These are phyloP conservation scores for Lactarius hengduanensis DNA, from an alignment of 768 basidiomycete species.

Conservation along the genomic window DNA sequence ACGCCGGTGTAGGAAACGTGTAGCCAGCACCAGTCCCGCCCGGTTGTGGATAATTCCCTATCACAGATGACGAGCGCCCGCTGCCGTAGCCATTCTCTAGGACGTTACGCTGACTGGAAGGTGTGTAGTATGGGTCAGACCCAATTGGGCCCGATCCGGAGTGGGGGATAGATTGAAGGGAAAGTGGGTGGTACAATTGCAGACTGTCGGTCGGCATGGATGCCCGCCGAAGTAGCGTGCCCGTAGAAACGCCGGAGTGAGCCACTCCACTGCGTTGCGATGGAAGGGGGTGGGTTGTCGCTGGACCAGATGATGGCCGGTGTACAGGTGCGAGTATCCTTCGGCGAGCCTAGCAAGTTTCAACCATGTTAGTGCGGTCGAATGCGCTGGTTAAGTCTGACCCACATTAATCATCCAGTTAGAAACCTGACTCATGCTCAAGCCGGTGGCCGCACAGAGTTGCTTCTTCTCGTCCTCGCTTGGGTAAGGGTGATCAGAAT, in stretches of 20 bases:
- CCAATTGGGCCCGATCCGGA: slow-evolving; percentile 24
- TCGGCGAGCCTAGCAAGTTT: slow-evolving; percentile 59
- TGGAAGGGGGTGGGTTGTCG: slow-evolving; percentile 72
- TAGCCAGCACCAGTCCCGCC: slow-evolving; percentile 22
- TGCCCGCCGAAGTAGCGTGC: slow-evolving; percentile 47
- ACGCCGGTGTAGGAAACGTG: slow-evolving; percentile 27
- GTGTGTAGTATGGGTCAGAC: slow-evolving; percentile 26
- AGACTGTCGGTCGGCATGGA: slow-evolving; percentile 70
- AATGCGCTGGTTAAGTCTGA: slow-evolving; percentile 22
- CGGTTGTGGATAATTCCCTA: slow-evolving; percentile 20
- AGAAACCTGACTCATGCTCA: slow-evolving; percentile 87
- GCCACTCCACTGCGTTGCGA: slow-evolving; percentile 30
- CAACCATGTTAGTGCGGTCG: slow-evolving; percentile 25
- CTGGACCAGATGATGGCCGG: slow-evolving; percentile 70
- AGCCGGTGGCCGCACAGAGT: slow-evolving; percentile 78
- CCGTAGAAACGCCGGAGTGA: slow-evolving; percentile 30
- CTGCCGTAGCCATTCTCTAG: slow-evolving; percentile 24
- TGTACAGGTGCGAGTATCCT: slow-evolving; percentile 83
- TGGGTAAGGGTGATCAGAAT: slow-evolving; percentile 87
- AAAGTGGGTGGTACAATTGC: slow-evolving; percentile 78
- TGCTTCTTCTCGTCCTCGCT: slow-evolving; percentile 91
- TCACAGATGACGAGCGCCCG: slow-evolving; percentile 17
- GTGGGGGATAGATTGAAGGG: slow-evolving; percentile 54
- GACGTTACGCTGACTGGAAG: slow-evolving; percentile 23
- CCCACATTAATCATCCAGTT: slow-evolving; percentile 92